A percentile compares a stretch with the other conserved stretches of the same genome.
phyloP scores from a whole-genome alignment of 2,329 filamentous ascomycete species.

The Scedosporium dehoogii region DNA sequence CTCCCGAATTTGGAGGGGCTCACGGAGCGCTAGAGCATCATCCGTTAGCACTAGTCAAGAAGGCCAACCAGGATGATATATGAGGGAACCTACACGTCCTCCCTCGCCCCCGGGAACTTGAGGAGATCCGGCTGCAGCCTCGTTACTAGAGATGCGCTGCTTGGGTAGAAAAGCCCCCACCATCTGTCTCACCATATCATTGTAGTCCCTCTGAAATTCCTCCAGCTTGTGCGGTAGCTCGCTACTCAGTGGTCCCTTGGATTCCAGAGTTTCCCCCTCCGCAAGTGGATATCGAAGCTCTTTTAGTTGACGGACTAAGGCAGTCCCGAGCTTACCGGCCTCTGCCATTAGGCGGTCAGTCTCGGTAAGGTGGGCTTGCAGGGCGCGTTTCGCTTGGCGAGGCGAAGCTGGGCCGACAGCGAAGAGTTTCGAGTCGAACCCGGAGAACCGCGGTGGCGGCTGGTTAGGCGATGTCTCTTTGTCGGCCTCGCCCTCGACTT shows the following conservation, averaged over 20 bases:
- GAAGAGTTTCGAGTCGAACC: conserved; percentile 73
- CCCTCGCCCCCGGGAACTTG: conserved; percentile 41
- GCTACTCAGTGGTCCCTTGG: conserved; percentile 67
- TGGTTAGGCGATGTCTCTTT: neutral
- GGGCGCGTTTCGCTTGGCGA: conserved; percentile 73
- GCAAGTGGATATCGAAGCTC: conserved; percentile 72
- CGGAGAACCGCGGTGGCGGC: conserved; percentile 62
- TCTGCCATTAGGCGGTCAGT: conserved; percentile 87
- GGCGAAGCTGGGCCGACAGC: conserved; percentile 66
- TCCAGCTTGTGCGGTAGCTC: conserved; percentile 74
- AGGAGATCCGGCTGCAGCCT: conserved; percentile 42
- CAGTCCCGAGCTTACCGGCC: conserved; percentile 78
- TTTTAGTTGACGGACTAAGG: conserved; percentile 77
- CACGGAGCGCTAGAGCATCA: conserved; percentile 47
- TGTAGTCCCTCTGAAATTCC: conserved; percentile 90
- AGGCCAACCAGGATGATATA: neutral
- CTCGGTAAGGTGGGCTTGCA: conserved; percentile 86
- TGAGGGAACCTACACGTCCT: conserved; percentile 35
- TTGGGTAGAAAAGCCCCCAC: conserved; percentile 81
- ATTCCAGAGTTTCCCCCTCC: conserved; percentile 70
- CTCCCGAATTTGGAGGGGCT: conserved; percentile 74
- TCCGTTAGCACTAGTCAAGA: neutral
- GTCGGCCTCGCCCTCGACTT: no score
- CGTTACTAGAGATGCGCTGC: conserved; percentile 66
- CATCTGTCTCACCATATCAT: conserved; percentile 83